These are phyloP conservation scores for Pythium monospermum DNA, from an alignment of 352 stramenopile species.

Conservation along the genomic window DNA sequence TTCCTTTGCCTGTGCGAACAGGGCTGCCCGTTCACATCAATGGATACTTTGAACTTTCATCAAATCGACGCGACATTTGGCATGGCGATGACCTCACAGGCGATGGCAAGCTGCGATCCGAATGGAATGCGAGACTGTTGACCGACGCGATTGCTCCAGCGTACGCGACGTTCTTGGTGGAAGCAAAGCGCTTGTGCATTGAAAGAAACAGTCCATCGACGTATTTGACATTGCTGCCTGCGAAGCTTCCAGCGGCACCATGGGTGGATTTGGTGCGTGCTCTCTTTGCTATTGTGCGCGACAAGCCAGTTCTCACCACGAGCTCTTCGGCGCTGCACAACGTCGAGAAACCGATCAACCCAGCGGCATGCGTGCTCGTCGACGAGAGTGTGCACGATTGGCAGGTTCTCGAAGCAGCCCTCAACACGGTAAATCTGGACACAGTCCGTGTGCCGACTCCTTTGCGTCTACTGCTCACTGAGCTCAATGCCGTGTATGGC, in stretches of 20 bases:
- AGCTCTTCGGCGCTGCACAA: conserved; percentile 19
- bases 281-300: conserved; percentile 49
- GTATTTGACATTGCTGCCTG: conserved; percentile 36
- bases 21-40: conserved; percentile 90
- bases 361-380: conserved; percentile 10
- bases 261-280: conserved; percentile 49
- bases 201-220: conserved; percentile 36
- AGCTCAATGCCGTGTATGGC: conserved; percentile 8
- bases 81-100: conserved; percentile 77
- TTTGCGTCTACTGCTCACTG: conserved; percentile 9
- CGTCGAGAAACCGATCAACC: conserved; percentile 7
- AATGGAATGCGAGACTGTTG: conserved; percentile 70
- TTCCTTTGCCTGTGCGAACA: conserved; percentile 88
- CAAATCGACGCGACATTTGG: conserved; percentile 83
- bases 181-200: conserved; percentile 35
- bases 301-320: conserved; percentile 39
- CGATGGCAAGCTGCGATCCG: conserved; percentile 70
- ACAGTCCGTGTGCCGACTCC: conserved; percentile 11
- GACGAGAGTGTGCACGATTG: conserved; percentile 15
- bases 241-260: conserved; percentile 34
- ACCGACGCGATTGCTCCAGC: conserved; percentile 69
- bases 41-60: conserved; percentile 92
- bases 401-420: conserved; percentile 12
- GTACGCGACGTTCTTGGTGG: conserved; percentile 61
- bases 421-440: conserved; percentile 17